Conservation (phyloP, 306 rosid genomes). For the Trifolium fragiferum region DNA sequence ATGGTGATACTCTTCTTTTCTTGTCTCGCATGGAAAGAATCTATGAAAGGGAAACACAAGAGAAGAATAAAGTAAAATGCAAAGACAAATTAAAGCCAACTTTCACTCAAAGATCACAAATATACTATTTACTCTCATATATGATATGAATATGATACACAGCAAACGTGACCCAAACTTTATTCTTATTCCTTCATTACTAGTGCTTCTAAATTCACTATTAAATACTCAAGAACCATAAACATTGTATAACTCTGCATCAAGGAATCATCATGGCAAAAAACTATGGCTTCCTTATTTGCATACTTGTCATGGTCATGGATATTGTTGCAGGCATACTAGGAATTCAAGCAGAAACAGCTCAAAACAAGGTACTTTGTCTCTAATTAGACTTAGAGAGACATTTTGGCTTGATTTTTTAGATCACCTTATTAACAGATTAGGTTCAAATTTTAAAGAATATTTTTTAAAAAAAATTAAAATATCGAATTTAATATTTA, state of each 20-base stretch:
- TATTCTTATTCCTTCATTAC: conserved; percentile 51
- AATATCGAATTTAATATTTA: no score
- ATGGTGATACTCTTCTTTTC: conserved; percentile 64
- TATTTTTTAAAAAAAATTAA: no score
- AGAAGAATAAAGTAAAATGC: conserved; percentile 44
- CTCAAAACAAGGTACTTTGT: conserved; percentile 75
- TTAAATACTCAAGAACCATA: conserved; percentile 26
- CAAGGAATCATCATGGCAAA: conserved; percentile 50
- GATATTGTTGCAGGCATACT: conserved; percentile 82
- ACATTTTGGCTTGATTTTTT: background rate
- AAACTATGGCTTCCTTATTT: conserved; percentile 64
- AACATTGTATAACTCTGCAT: conserved; percentile 7
- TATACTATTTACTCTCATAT: conserved; percentile 14
- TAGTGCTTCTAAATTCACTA: conserved; percentile 5
- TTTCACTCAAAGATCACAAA: conserved; percentile 46
- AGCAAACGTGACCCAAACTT: conserved; percentile 41
- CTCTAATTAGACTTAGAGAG: background rate
- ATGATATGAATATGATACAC: conserved; percentile 8
- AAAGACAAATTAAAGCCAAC: conserved; percentile 47
- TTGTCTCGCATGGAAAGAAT: conserved; percentile 74
- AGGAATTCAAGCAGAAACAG: conserved; percentile 70
- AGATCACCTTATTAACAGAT: no score
- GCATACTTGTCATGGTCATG: conserved; percentile 65
- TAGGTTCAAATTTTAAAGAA: no score
- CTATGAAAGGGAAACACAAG: conserved; percentile 30